These are phyloP conservation scores for Saccharomyces jurei DNA, from an alignment of 805 yeast species.

Conservation along the genomic window DNA sequence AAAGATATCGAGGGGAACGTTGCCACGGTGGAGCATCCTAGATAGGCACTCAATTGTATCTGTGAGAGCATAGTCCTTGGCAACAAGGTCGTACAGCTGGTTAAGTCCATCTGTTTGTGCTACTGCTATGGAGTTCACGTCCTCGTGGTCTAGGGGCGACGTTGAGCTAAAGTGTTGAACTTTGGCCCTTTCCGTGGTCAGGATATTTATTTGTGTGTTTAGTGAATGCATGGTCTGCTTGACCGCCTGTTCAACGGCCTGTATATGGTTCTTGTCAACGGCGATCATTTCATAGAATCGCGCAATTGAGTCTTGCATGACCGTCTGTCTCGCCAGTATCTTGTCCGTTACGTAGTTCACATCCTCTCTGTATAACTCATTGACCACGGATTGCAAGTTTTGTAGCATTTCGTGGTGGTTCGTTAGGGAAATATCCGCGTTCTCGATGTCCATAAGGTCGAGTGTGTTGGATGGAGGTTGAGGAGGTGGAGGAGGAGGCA, in stretches of 20 bases:
- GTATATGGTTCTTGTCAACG: constrained; percentile 29
- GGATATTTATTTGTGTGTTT: constrained; percentile 21
- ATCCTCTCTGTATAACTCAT: constrained; percentile 9
- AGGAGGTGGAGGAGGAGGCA: constrained; percentile 11
- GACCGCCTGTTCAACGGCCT: constrained; percentile 19
- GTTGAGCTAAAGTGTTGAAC: constrained; percentile 18
- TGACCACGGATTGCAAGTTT: constrained; percentile 8
- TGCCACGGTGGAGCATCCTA: constrained; percentile 14
- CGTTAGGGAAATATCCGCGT: constrained; percentile 1
- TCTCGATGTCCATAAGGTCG: neutral
- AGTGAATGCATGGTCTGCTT: constrained; percentile 26
- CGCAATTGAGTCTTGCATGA: constrained; percentile 30
- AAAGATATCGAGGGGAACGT: constrained; percentile 20
- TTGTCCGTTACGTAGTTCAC: constrained; percentile 2
- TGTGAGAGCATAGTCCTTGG: constrained; percentile 61
- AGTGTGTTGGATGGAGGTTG: constrained; percentile 4
- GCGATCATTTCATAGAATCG: constrained; percentile 33
- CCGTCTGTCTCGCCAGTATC: constrained; percentile 5
- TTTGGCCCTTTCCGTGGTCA: constrained; percentile 27
- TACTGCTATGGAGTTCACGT: constrained; percentile 20
- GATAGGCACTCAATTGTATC: constrained; percentile 54
- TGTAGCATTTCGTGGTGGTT: constrained; percentile 11
- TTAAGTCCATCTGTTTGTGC: constrained; percentile 46
- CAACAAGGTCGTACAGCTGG: constrained; percentile 43
- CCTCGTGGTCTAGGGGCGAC: constrained; percentile 1